Evolutionary conservation across 805 yeast genomes (phyloP).

Genomic region (Sugiyamaella lignohabitans): DNA sequence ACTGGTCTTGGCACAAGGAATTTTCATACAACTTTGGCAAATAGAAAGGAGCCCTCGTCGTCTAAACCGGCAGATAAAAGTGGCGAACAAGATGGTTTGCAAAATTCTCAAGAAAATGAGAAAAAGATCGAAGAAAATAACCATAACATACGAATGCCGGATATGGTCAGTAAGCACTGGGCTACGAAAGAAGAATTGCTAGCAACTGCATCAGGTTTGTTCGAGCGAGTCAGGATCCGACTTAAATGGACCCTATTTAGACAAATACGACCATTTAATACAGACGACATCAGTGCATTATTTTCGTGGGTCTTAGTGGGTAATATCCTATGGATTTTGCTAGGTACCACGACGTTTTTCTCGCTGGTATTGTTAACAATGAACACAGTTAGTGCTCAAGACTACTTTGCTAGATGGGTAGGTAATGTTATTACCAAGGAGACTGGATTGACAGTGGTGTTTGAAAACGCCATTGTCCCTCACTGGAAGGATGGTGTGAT

Average conservation of each 20-base stretch:
- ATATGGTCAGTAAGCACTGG: no score
- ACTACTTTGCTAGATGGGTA: conserved; percentile 69
- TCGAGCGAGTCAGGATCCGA: conserved; percentile 40
- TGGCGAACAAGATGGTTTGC: no score
- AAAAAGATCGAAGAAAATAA: no score
- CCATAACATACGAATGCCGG: no score
- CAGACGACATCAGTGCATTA: conserved; percentile 88
- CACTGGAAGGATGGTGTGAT: conserved; percentile 88
- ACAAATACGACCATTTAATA: conserved; percentile 76
- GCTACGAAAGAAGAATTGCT: conserved; percentile 38
- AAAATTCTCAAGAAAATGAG: no score
- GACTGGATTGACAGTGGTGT: conserved; percentile 74
- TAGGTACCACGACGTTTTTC: conserved; percentile 90
- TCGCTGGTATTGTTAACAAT: conserved; percentile 69
- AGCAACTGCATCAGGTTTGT: conserved; percentile 38
- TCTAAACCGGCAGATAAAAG: no score
- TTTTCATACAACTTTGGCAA: no score
- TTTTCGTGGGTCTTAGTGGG: conserved; percentile 91
- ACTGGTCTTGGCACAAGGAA: no score
- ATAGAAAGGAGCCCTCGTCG: no score
- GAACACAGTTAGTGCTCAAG: conserved; percentile 85
- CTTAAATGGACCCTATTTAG: conserved; percentile 70
- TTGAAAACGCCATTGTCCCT: conserved; percentile 91
- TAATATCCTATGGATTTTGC: conserved; percentile 65
- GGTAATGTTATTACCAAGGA: conserved; percentile 82